phyloP scores from a whole-genome alignment of 2,329 filamentous ascomycete genomes.

The Ophiocordyceps camponoti-rufipedis region DNA sequence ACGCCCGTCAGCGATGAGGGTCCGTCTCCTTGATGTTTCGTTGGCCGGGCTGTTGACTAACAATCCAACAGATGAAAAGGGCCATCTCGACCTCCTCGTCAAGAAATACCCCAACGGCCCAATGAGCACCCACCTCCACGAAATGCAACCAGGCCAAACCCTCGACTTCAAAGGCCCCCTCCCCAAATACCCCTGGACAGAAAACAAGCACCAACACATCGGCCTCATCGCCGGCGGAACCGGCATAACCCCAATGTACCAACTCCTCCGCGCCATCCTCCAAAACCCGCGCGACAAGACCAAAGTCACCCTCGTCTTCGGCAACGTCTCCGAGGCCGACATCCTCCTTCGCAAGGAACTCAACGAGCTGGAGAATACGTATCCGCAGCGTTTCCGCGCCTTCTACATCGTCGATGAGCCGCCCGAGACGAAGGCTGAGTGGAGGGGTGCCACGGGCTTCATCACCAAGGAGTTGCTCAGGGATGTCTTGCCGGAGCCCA shows the following conservation, averaged over 20 bases:
- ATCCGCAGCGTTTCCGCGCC: slow-evolving; percentile 83
- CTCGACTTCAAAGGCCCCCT: slow-evolving; percentile 91
- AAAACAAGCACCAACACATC: slow-evolving; percentile 89
- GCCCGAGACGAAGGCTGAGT: slow-evolving; percentile 49
- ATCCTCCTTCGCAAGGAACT: slow-evolving; percentile 82
- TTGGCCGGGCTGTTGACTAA: too few species aligned
- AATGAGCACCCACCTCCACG: slow-evolving; percentile 82
- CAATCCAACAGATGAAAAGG: slow-evolving; percentile 39
- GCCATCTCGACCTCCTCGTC: slow-evolving; percentile 74
- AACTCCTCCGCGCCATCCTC: slow-evolving; percentile 82
- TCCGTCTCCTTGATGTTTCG: slow-evolving; percentile 15
- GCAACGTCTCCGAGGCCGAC: slow-evolving; percentile 77
- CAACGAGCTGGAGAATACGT: slow-evolving; percentile 77
- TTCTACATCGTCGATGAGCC: slow-evolving; percentile 85
- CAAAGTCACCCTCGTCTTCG: slow-evolving; percentile 89
- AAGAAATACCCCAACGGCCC: slow-evolving; percentile 83
- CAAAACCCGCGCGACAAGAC: slow-evolving; percentile 93
- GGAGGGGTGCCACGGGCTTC: slow-evolving; percentile 50
- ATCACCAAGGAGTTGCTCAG: slow-evolving; percentile 87
- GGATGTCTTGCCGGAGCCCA: slow-evolving; percentile 84
- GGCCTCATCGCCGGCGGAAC: slow-evolving; percentile 84
- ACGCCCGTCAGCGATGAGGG: slow-evolving; percentile 80
- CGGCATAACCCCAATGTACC: slow-evolving; percentile 96
- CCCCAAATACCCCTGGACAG: slow-evolving; percentile 75
- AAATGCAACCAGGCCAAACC: slow-evolving; percentile 61